Evolutionary conservation across 192 early-diverging fungal species (phyloP), one percentile per base, ranked within the genome.

Genomic region (Linnemannia hyalina): DNA sequence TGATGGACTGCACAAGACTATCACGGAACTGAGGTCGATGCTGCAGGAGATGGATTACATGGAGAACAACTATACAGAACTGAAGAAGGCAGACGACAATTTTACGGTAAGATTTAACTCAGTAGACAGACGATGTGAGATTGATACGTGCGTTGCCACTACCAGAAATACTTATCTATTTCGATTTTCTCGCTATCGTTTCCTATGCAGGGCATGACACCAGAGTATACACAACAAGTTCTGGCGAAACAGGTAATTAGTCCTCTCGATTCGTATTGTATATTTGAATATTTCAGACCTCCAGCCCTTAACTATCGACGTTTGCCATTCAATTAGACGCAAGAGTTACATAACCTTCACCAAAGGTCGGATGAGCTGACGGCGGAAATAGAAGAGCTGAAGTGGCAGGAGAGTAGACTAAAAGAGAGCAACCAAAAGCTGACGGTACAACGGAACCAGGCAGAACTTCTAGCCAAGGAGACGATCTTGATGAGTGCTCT

Each of bases 41-140:
- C 52, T 86, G 4, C 75, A 68, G n/a, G 77, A 86, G 35, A 86
- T 86, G 40, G 71, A 81, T 46, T 73, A 47, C 7, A 80, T 81
- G 79, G 84, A 86, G 40, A 38, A 63, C 6, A 80, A 80, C 22
- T n/a, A 81, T 40, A 35, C 76, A 6, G 71, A 77, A 18, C 73
- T 86, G 52, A 86, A 78, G 36, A 76, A 80, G n/a, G 72, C 81
- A 47, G 84, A 86, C 20, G 84, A 86, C 26, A 80, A 86, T 32
- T 86, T 78, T 54, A 80, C 70, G n/a, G 84, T 86, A 86, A 40
- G 84, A 32, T 2, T 26, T 26, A 11, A 4, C 4, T 22, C 18
- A 18, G 0, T 52, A 3, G 49, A 52, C 49, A 18, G 16, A 52
- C 49, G 5, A 5, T 52, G 20, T 52, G 49, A 22, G 20, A 22